Evolutionary conservation across 2,329 filamentous ascomycete genomes (phyloP).

Genomic region (Ophiostoma novo-ulmi): DNA sequence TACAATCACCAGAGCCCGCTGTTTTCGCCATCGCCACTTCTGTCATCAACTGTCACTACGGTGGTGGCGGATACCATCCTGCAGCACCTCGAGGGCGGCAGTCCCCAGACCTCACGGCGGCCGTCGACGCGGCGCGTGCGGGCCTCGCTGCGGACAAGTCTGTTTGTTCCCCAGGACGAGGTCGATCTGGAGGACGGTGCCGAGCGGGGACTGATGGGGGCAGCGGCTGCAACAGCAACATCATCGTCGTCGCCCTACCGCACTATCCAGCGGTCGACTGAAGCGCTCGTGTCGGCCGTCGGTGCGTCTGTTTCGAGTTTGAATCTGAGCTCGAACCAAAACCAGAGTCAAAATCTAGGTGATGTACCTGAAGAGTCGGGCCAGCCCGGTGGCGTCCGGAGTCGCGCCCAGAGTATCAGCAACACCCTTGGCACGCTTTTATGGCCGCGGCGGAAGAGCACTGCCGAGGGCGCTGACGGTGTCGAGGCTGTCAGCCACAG

Average conservation of each 20-base stretch:
- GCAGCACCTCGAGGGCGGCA: slow-evolving; percentile 36
- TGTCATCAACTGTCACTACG: slow-evolving; percentile 55
- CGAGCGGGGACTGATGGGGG: slow-evolving; percentile 22
- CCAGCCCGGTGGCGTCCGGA: slow-evolving; percentile 26
- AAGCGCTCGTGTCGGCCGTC: slow-evolving; percentile 5
- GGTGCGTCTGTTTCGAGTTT: background rate
- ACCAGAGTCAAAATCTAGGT: background rate
- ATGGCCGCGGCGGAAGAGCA: slow-evolving; percentile 21
- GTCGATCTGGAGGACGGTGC: slow-evolving; percentile 30
- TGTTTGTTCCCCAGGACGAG: slow-evolving; percentile 48
- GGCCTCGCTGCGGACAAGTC: slow-evolving; percentile 48
- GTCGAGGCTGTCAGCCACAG: background rate
- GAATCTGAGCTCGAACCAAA: background rate
- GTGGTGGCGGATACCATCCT: slow-evolving; percentile 54
- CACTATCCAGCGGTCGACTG: background rate
- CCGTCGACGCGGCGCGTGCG: slow-evolving; percentile 46
- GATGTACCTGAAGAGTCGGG: slow-evolving; percentile 5
- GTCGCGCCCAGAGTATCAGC: slow-evolving; percentile 39
- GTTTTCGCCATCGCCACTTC: slow-evolving; percentile 52
- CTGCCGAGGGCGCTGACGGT: background rate
- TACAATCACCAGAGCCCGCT: slow-evolving; percentile 42
- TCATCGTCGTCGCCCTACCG: background rate
- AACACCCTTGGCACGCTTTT: slow-evolving; percentile 38
- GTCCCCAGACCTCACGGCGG: slow-evolving; percentile 37
- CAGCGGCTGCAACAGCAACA: background rate